Base-by-base conservation (phyloP, 345 rosid species). In the Cardiospermum halicacabum region DNA sequence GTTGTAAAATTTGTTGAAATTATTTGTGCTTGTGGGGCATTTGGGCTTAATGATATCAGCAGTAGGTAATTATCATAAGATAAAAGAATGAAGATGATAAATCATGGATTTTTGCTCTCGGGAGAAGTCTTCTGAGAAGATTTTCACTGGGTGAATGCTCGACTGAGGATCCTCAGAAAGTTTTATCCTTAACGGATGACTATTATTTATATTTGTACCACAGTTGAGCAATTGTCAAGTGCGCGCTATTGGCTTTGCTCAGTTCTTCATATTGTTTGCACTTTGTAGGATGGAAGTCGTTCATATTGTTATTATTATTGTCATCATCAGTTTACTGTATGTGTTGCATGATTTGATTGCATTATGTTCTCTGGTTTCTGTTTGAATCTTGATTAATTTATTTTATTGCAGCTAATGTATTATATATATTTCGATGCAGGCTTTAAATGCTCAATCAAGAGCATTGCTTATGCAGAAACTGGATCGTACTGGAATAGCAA, bases 371-470 rank as follows among this genome's bases (percentile, higher is more conserved):
- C 4, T 67, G 25, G 30, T 31, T 26, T 25, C 39, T 60, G 21
- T 13, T 28, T 11, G 1, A 43, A 13, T 56, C 24, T 53, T 64
- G 31, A 28, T 25, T 26, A 28, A 43, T 61, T 56, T 47, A 11
- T 58, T 53, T 34, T 34, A 28, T 51, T 27, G 5, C 53, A 19
- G 19, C 58, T 77, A 66, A 32, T 77, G 68, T 26, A 45, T 18
- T 40, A 12, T 62, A 32, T 53, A 31, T 22, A 4, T 16, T 36
- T 37, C 59, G 62, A 22, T 64, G 68, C 83, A 89, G 98, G 72
- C 93, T 60, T 74, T 92, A 73, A 92, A 88, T 83, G 96, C 98
- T 58, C 96, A 89, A 47, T 83, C 96, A 55, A 88, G 98, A 78
- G 96, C 89, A 60, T 28, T 75, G 75, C 88, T 92, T 24, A 92